These are phyloP conservation scores for Puccinia novopanici DNA, from an alignment of 1,284 basidiomycete species.

Conservation along the genomic window DNA sequence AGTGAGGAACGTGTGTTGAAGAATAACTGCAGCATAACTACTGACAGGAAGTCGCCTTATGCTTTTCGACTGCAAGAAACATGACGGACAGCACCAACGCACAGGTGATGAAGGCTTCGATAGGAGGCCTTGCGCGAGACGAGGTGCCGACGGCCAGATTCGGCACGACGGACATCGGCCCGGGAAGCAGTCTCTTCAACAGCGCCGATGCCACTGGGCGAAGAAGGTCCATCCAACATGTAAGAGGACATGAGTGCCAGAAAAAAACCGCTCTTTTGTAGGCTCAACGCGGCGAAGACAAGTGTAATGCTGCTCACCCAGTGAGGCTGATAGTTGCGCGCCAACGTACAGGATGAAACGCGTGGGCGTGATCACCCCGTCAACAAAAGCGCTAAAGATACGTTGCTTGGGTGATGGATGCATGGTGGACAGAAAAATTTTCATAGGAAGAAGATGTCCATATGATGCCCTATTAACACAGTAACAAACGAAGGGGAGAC, in stretches of 20 bases:
- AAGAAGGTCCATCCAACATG: background rate
- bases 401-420: conserved; percentile 20
- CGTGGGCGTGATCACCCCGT: conserved; percentile 49
- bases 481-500: conserved; percentile 62
- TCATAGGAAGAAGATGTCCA: too few relatives aligned
- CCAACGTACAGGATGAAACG: conserved; percentile 52
- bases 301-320: conserved; percentile 14
- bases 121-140: conserved; percentile 24
- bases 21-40: background rate
- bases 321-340: conserved; percentile 46
- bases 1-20: background rate
- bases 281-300: background rate
- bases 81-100: conserved; percentile 36
- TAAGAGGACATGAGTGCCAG: background rate
- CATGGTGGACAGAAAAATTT: background rate
- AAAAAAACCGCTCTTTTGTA: background rate
- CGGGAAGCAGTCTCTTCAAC: conserved; percentile 26
- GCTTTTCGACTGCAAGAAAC: conserved; percentile 45
- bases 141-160: conserved; percentile 29
- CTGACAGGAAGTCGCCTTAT: conserved; percentile 33
- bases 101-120: conserved; percentile 38
- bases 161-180: conserved; percentile 29
- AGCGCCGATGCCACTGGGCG: conserved; percentile 25
- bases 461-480: too few relatives aligned
- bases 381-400: conserved; percentile 52